Conservation (phyloP, 345 rosid species). For the Eucalyptus victrix region DNA sequence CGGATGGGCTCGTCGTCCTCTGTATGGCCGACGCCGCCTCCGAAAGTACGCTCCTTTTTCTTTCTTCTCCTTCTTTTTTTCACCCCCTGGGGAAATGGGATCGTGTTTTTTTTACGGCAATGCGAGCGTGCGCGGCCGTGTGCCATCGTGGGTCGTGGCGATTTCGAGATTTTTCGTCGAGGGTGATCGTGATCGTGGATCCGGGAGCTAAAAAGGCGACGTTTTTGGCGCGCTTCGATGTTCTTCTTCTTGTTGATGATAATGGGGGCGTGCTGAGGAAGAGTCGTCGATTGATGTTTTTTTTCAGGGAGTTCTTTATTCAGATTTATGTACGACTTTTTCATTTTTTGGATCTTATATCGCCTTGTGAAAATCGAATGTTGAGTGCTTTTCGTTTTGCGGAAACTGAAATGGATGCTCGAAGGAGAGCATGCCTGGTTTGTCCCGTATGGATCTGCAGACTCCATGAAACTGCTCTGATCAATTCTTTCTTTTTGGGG, state of each 20-base stretch:
- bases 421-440: not conserved
- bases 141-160: not conserved
- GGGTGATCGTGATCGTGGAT: not conserved
- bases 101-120: not conserved
- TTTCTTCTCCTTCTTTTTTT: not conserved
- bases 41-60: constrained; percentile 1
- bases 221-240: not conserved
- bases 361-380: not conserved
- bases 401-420: not conserved
- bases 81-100: not conserved
- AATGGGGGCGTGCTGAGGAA: not conserved
- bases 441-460: not conserved
- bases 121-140: not conserved
- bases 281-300: not conserved
- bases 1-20: constrained; percentile 34
- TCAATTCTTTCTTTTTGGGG: not conserved
- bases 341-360: not conserved
- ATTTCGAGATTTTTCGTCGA: not conserved
- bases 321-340: not conserved
- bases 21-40: constrained; percentile 34
- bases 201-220: not conserved
- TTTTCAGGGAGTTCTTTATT: not conserved
- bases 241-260: not conserved
- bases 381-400: not conserved
- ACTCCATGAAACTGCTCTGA: not conserved